phyloP scores from a whole-genome alignment of 176 grass and related monocot genomes.

The Avena eriantha region DNA sequence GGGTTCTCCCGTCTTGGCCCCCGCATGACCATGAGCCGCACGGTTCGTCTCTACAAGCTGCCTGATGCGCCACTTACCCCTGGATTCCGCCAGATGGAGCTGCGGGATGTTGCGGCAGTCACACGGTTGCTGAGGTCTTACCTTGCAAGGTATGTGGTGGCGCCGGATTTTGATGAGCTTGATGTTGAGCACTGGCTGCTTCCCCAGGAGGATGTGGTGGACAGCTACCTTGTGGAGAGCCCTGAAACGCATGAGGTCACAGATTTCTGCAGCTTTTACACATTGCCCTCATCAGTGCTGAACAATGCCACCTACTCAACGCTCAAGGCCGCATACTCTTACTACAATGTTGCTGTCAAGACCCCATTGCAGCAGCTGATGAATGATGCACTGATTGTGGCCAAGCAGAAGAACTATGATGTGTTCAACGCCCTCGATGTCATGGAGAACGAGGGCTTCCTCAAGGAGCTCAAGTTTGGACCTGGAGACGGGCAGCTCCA shows the following conservation, averaged over 20 bases:
- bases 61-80: conserved; percentile 79
- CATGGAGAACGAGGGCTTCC: conserved; percentile 91
- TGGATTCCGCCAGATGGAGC: conserved; percentile 91
- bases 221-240: conserved; percentile 96
- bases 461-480: conserved; percentile 97
- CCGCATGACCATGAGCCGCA: conserved; percentile 99
- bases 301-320: conserved; percentile 87
- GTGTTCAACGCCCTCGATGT: conserved; percentile 98
- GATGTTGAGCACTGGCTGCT: conserved; percentile 99
- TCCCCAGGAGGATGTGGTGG: conserved; percentile 79
- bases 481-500: conserved; percentile 97
- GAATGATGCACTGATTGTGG: conserved; percentile 91
- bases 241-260: conserved; percentile 95
- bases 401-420: conserved; percentile 91
- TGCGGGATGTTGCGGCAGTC: conserved; percentile 84
- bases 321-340: conserved; percentile 93
- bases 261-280: conserved; percentile 98
- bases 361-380: conserved; percentile 91
- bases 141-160: conserved; percentile 73
- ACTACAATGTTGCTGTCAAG: conserved; percentile 93
- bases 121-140: conserved; percentile 79
- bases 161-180: conserved; percentile 89
- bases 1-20: conserved; percentile 90
- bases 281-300: conserved; percentile 83
- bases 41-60: conserved; percentile 90